These are phyloP conservation scores for Phytophthora idaei DNA, from an alignment of 352 stramenopile genomes.

Conservation along the genomic window DNA sequence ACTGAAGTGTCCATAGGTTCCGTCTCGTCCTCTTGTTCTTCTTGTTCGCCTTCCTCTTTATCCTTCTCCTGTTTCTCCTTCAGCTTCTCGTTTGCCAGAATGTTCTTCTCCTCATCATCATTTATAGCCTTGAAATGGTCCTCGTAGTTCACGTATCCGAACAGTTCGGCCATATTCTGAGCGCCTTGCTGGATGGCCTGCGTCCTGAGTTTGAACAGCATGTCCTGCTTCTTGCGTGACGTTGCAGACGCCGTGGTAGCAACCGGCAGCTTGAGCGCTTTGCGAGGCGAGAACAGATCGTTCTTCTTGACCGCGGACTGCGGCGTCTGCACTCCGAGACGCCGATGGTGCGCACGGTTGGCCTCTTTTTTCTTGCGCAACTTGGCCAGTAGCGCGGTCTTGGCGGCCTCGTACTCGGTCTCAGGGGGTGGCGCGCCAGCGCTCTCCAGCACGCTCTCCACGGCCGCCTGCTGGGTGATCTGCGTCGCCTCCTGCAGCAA, in stretches of 20 bases:
- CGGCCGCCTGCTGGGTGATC: constrained; percentile 43
- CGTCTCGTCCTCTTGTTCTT: constrained; percentile 8
- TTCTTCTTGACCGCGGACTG: neutral
- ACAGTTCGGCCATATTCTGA: constrained; percentile 73
- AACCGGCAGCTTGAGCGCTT: constrained; percentile 62
- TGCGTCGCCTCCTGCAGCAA: constrained; percentile 80
- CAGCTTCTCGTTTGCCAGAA: constrained; percentile 53
- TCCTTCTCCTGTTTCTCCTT: constrained; percentile 30
- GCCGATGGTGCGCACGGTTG: constrained; percentile 49
- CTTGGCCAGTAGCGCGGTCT: constrained; percentile 66
- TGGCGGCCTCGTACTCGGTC: constrained; percentile 62
- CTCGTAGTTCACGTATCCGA: constrained; percentile 76
- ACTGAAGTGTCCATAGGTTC: neutral
- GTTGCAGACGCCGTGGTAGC: constrained; percentile 36
- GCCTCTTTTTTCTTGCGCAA: constrained; percentile 67
- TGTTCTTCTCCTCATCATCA: constrained; percentile 65
- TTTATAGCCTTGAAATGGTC: constrained; percentile 75
- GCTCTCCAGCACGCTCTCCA: constrained; percentile 37
- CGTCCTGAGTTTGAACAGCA: constrained; percentile 54
- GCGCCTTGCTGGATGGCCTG: constrained; percentile 73
- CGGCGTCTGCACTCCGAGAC: constrained; percentile 35
- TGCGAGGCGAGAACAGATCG: constrained; percentile 41
- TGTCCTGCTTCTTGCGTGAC: constrained; percentile 65
- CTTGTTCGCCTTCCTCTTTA: constrained; percentile 7
- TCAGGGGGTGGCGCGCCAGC: constrained; percentile 24